These are phyloP conservation scores for Sherardia arvensis DNA, from an alignment of 257 asterid genomes.

Conservation along the genomic window DNA sequence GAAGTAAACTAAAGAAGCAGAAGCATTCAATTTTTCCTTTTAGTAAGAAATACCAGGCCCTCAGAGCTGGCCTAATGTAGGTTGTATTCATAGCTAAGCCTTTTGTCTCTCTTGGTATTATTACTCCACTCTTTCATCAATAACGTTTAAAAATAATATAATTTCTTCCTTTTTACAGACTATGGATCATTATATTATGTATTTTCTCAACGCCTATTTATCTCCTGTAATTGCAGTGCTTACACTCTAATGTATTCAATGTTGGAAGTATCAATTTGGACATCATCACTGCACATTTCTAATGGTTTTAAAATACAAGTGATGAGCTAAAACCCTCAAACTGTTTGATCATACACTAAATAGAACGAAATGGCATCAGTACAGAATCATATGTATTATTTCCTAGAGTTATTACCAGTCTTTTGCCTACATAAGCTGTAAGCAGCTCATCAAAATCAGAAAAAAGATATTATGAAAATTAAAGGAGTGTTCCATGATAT, in stretches of 20 bases:
- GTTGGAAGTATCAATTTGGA: neutral
- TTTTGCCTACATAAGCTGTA: neutral
- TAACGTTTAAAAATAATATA: conserved; percentile 1
- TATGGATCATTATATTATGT: neutral
- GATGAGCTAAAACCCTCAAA: neutral
- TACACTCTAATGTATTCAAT: neutral
- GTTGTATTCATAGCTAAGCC: conserved; percentile 9
- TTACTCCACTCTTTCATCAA: neutral
- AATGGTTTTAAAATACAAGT: neutral
- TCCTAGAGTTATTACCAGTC: neutral
- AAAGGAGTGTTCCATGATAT: too few relatives aligned
- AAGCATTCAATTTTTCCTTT: conserved; percentile 63
- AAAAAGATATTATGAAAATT: too few relatives aligned
- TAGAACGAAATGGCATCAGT: neutral
- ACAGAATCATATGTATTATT: neutral
- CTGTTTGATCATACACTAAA: neutral
- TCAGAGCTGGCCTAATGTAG: conserved; percentile 38
- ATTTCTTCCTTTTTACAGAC: neutral
- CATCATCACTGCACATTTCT: neutral
- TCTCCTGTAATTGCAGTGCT: neutral
- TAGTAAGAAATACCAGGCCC: conserved; percentile 45
- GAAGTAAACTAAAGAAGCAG: conserved; percentile 54
- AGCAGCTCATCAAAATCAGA: too few relatives aligned
- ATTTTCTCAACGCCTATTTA: neutral
- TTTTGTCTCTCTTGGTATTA: conserved; percentile 9